A percentile compares a stretch with the other conserved stretches of the same genome.
Evolutionary conservation across 768 basidiomycete species (phyloP).

Genomic region (Macrocybe gigantea): DNA sequence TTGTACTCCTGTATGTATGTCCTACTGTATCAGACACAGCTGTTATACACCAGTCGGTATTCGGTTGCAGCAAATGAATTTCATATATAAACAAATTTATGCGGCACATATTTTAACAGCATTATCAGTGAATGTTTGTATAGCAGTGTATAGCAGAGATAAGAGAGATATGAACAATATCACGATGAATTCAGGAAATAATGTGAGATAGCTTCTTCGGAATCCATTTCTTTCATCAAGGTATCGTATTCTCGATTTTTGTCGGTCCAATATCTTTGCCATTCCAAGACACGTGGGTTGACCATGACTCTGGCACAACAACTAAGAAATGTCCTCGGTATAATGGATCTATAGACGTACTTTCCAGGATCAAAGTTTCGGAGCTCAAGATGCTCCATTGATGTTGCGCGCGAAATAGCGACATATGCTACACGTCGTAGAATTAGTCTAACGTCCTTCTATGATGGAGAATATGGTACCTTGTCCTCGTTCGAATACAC

Average conservation of each 20-base stretch:
- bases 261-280: conserved; percentile 37
- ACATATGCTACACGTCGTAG: conserved; percentile 45
- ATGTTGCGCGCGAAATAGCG: conserved; percentile 64
- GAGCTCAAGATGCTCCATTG: conserved; percentile 56
- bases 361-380: conserved; percentile 53
- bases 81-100: no score
- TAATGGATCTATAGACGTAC: conserved; percentile 25
- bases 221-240: conserved; percentile 13
- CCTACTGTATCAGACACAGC: no score
- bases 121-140: no score
- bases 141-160: no score
- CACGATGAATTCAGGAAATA: not conserved
- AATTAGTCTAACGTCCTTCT: not conserved
- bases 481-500: conserved; percentile 75
- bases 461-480: conserved; percentile 26
- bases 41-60: no score
- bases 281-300: conserved; percentile 50
- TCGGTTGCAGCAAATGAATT: no score
- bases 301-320: conserved; percentile 41
- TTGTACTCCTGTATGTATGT: no score
- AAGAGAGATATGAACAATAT: no score
- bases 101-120: no score
- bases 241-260: conserved; percentile 6
- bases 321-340: not conserved
- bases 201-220: conserved; percentile 14